A percentile compares a stretch with the other conserved stretches of the same genome.
phyloP scores from a whole-genome alignment of 768 basidiomycete species.

The Pisolithus sp. region DNA sequence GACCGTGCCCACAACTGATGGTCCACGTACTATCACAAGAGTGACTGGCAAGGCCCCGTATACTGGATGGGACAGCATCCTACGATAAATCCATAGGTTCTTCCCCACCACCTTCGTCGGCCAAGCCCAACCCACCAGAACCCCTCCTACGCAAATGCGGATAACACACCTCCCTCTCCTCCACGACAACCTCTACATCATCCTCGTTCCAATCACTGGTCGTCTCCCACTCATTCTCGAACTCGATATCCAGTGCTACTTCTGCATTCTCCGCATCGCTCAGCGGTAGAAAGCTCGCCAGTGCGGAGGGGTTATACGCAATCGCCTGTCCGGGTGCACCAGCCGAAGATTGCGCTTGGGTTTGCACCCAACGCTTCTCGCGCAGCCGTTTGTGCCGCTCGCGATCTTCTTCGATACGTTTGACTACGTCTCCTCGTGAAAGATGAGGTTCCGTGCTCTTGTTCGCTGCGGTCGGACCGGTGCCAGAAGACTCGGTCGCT shows the following conservation, averaged over 20 bases:
- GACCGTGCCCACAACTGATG: background rate
- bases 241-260: slow-evolving; percentile 70
- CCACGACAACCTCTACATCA: slow-evolving; percentile 67
- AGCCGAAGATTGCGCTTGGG: slow-evolving; percentile 40
- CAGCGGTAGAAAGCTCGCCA: slow-evolving; percentile 21
- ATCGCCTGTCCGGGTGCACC: slow-evolving; percentile 2
- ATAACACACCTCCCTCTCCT: slow-evolving; percentile 70
- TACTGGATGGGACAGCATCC: too few species aligned
- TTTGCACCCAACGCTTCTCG: slow-evolving; percentile 89
- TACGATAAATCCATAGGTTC: slow-evolving; percentile 35
- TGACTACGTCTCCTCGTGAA: slow-evolving; percentile 65
- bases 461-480: slow-evolving; percentile 14
- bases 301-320: slow-evolving; percentile 7
- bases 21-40: too few species aligned
- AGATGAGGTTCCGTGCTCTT: slow-evolving; percentile 26
- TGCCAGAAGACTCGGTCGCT: slow-evolving; percentile 9
- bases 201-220: slow-evolving; percentile 91
- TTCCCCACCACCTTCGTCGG: slow-evolving; percentile 36
- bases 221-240: slow-evolving; percentile 86
- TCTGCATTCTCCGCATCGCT: slow-evolving; percentile 45
- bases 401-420: slow-evolving; percentile 87
- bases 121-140: background rate
- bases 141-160: slow-evolving; percentile 26
- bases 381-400: slow-evolving; percentile 89
- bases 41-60: too few species aligned